Evolutionary conservation across 192 early-diverging fungal genomes (phyloP), one percentile per base, ranked within the genome.

Genomic region (Coemansia sp.): DNA sequence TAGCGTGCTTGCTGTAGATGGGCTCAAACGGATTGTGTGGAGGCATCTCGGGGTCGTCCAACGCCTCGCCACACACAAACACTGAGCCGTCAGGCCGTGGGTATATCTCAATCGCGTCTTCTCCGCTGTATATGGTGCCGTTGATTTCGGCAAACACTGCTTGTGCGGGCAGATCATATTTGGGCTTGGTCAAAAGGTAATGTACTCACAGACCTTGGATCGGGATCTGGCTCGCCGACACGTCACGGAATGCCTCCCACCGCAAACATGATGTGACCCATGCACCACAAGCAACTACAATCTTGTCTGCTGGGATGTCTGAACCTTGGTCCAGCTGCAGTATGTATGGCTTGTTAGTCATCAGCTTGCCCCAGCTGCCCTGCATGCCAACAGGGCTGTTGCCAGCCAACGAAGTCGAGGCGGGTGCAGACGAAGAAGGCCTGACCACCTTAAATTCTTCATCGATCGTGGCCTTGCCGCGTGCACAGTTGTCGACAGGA

Each of bases 71-170:
- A 52, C 82, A 84, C 13, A 84, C 77, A 79, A 79, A 84, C 15
- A 84, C 82, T 13, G 82, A 79, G 27, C 82, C 82, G 46, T 84
- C 77, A 3, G 73, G 73, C n/a, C 82, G 70, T 22, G 82, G 77
- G 24, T 84, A 84, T 16, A 84, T 84, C 65, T 84, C 82, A 33
- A 84, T 84, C 3, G 82, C 82, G 27, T 84, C 77, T 51, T 84
- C 82, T 47, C 82, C 82, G 36, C 68, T 79, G 68, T 84, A 84
- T 36, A 79, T 74, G 9, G 82, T 84, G 74, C 77, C 82, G 44
- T 84, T 84, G 74, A 84, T 84, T 66, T 84, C 82, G 51, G 77
- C 76, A 79, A 84, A 84, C 43, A 84, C 73, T 3, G 77, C 76
- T 54, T 84, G 82, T 3, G 82, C 77, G 10, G 82, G 77, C 3